Evolutionary conservation across 2,329 filamentous ascomycete genomes (phyloP).

Genomic region (Alternaria incomplexa): DNA sequence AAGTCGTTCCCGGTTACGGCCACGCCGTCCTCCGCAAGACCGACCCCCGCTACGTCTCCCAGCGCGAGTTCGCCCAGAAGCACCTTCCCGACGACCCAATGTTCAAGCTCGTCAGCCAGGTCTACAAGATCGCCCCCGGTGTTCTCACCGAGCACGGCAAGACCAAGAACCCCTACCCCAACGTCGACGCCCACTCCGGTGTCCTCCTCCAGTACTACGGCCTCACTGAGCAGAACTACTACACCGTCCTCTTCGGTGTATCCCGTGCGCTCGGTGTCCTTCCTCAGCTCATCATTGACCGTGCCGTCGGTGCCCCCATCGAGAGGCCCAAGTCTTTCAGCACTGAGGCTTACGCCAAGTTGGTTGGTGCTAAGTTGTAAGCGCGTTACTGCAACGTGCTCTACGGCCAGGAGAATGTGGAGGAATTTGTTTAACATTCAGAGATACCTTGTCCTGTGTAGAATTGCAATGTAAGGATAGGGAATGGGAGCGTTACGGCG

Average conservation of each 20-base stretch:
- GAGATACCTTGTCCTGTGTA: slow-evolving; percentile 44
- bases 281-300: slow-evolving; percentile 99
- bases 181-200: slow-evolving; percentile 98
- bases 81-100: slow-evolving; percentile 96
- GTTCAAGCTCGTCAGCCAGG: slow-evolving; percentile 99
- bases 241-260: slow-evolving; percentile 99
- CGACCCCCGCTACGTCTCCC: slow-evolving; percentile 96
- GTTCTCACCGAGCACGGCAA: slow-evolving; percentile 99
- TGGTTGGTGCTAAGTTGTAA: slow-evolving; percentile 90
- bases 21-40: slow-evolving; percentile 99
- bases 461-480: slow-evolving; percentile 44
- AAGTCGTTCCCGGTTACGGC: slow-evolving; percentile 97
- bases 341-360: slow-evolving; percentile 94
- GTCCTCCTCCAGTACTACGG: slow-evolving; percentile 99
- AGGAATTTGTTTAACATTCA: slow-evolving; percentile 29
- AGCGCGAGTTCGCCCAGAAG: slow-evolving; percentile 94
- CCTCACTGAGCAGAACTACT: slow-evolving; percentile 98
- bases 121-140: slow-evolving; percentile 99
- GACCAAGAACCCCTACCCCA: slow-evolving; percentile 99
- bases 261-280: slow-evolving; percentile 97
- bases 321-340: slow-evolving; percentile 99
- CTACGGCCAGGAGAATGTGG: slow-evolving; percentile 15
- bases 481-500: slow-evolving; percentile 33
- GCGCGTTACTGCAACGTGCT: slow-evolving; percentile 12
- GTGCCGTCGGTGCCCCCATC: slow-evolving; percentile 93